Conservation (phyloP, 352 stramenopile species). For the Pythium monospermum region DNA sequence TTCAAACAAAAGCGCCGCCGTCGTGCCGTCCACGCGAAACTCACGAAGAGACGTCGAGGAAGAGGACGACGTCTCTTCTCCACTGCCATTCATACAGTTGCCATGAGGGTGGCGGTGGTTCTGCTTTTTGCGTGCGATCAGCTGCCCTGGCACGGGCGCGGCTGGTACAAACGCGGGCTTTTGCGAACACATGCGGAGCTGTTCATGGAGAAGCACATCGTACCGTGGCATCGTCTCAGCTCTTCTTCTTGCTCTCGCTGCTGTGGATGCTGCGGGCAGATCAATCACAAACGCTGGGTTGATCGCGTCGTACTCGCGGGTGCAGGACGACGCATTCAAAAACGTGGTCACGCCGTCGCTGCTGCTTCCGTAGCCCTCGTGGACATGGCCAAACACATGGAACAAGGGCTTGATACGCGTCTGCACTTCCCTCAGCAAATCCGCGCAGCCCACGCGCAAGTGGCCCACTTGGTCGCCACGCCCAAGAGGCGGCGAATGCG, state of each 20-base stretch:
- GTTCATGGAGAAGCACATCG: conserved; percentile 53
- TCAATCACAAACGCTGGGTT: conserved; percentile 67
- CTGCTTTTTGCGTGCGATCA: not conserved
- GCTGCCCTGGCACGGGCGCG: not conserved
- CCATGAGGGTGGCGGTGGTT: not conserved
- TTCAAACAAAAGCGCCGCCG: conserved; percentile 55
- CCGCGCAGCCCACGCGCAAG: conserved; percentile 61
- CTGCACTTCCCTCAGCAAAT: conserved; percentile 70
- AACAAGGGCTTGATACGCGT: conserved; percentile 57
- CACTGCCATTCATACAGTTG: no score
- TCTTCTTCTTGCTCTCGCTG: no score
- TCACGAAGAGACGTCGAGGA: conserved; percentile 28
- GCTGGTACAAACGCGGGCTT: conserved; percentile 46
- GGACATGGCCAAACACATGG: conserved; percentile 90
- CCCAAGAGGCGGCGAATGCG: conserved; percentile 81
- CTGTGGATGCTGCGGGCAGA: conserved; percentile 14
- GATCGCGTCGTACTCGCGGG: conserved; percentile 66
- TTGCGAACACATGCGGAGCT: conserved; percentile 56
- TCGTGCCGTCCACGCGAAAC: conserved; percentile 68
- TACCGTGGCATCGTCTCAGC: conserved; percentile 39
- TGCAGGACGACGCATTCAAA: conserved; percentile 83
- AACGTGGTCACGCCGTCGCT: conserved; percentile 74
- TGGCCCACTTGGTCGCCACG: conserved; percentile 60
- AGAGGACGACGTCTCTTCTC: conserved; percentile 4
- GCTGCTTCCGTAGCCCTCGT: conserved; percentile 77